Conservation (phyloP, 495 filamentous ascomycete species). For the Penicillium steckii region DNA sequence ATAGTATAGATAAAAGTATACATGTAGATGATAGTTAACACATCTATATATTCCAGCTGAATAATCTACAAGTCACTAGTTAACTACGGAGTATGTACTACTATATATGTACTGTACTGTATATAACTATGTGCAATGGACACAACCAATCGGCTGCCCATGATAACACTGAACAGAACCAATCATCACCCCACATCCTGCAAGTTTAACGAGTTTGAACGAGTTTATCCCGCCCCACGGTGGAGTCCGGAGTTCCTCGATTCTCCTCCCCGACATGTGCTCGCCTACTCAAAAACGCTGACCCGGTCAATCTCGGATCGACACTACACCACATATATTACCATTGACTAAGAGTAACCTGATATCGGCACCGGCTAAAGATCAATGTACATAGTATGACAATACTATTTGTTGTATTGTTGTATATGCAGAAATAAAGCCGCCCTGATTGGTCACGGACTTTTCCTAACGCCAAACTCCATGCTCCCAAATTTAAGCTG, state of each 20-base stretch:
- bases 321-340: neutral
- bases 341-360: neutral
- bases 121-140: neutral
- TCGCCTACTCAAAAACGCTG: conserved; percentile 12
- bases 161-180: conserved; percentile 18
- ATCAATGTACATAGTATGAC: neutral
- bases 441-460: neutral
- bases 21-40: no score
- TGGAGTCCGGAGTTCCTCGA: neutral
- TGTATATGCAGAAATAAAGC: no score
- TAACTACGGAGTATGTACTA: neutral
- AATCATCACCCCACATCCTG: conserved; percentile 10
- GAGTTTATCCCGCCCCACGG: conserved; percentile 8
- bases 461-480: conserved; percentile 16
- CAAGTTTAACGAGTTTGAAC: conserved; percentile 5
- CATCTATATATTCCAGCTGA: no score
- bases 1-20: neutral
- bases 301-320: conserved; percentile 10
- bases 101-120: no score
- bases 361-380: neutral
- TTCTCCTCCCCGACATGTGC: conserved; percentile 15
- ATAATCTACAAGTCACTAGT: no score
- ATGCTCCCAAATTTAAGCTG: conserved; percentile 1
- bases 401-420: no score
- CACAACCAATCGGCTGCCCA: conserved; percentile 12